A percentile compares a stretch with the other conserved stretches of the same genome.
phyloP scores from a whole-genome alignment of 2,329 filamentous ascomycete species.

The Fusarium duplospermum region DNA sequence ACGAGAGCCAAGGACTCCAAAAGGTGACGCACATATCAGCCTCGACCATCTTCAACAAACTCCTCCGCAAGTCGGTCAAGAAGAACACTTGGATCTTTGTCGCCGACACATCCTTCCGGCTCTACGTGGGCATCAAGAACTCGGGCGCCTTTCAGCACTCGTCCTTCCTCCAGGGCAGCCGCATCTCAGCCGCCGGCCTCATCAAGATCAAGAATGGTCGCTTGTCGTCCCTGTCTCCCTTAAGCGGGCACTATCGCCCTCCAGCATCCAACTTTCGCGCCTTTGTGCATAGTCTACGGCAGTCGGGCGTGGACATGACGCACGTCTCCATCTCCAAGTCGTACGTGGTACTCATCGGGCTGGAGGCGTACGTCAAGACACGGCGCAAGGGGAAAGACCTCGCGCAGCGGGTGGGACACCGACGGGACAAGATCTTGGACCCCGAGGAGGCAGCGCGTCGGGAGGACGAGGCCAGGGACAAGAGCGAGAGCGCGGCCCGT shows the following conservation, averaged over 20 bases:
- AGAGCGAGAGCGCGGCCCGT: slow-evolving; percentile 68
- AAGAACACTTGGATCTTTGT: slow-evolving; percentile 97
- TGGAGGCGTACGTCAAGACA: slow-evolving; percentile 82
- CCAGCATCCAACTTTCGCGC: slow-evolving; percentile 85
- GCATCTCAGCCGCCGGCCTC: slow-evolving; percentile 84
- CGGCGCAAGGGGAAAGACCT: slow-evolving; percentile 71
- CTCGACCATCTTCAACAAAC: slow-evolving; percentile 79
- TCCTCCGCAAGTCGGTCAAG: slow-evolving; percentile 81
- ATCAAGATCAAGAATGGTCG: slow-evolving; percentile 88
- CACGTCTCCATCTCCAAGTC: slow-evolving; percentile 83
- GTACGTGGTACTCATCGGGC: slow-evolving; percentile 83
- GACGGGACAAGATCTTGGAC: slow-evolving; percentile 69
- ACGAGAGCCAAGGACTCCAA: slow-evolving; percentile 67
- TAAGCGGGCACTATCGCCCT: slow-evolving; percentile 86
- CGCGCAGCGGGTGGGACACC: slow-evolving; percentile 61
- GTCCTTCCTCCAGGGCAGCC: slow-evolving; percentile 85
- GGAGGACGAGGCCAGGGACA: slow-evolving; percentile 71
- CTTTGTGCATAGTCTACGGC: slow-evolving; percentile 79
- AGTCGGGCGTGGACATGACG: slow-evolving; percentile 81
- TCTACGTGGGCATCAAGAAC: slow-evolving; percentile 92
- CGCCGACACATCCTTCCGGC: slow-evolving; percentile 83
- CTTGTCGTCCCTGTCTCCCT: slow-evolving; percentile 76
- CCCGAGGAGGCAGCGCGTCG: slow-evolving; percentile 68
- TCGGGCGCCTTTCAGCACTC: slow-evolving; percentile 91
- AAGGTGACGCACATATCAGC: slow-evolving; percentile 73